Evolutionary conservation across 106 monocot species (phyloP).

Genomic region (Iris macrosiphon): DNA sequence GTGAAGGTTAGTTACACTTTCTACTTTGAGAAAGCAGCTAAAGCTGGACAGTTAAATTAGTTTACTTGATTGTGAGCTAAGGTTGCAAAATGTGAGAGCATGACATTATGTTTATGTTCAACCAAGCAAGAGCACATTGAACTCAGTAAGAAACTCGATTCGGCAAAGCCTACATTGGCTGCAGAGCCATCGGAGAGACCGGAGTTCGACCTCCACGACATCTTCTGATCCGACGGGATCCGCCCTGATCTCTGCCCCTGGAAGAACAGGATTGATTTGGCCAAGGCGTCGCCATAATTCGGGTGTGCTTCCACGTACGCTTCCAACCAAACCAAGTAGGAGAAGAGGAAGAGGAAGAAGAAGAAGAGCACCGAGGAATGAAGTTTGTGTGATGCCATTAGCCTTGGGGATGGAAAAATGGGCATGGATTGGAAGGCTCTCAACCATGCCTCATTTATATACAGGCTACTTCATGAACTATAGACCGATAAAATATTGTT

Average conservation of each 20-base stretch:
- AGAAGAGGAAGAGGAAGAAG: background rate
- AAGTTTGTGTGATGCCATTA: constrained; percentile 6
- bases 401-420: background rate
- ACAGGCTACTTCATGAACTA: no score
- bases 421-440: background rate
- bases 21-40: no score
- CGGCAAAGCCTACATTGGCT: constrained; percentile 33
- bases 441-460: no score
- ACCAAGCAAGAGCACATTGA: no score
- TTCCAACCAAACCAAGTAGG: background rate
- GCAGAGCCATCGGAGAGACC: constrained; percentile 41
- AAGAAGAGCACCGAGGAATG: background rate
- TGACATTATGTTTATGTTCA: no score
- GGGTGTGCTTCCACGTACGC: constrained; percentile 2
- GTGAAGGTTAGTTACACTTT: no score
- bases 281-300: constrained; percentile 37
- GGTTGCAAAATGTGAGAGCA: no score
- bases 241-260: constrained; percentile 53
- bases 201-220: constrained; percentile 39
- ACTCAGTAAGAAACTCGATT: no score
- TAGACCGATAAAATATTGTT: no score
- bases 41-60: no score
- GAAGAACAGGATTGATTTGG: constrained; percentile 50
- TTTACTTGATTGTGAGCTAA: no score
- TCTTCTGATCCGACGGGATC: constrained; percentile 24